Evolutionary conservation across 208 protist genomes (phyloP), one percentile per base, ranked within the genome.

Genomic region (Leptomonas pyrrhocoris): DNA sequence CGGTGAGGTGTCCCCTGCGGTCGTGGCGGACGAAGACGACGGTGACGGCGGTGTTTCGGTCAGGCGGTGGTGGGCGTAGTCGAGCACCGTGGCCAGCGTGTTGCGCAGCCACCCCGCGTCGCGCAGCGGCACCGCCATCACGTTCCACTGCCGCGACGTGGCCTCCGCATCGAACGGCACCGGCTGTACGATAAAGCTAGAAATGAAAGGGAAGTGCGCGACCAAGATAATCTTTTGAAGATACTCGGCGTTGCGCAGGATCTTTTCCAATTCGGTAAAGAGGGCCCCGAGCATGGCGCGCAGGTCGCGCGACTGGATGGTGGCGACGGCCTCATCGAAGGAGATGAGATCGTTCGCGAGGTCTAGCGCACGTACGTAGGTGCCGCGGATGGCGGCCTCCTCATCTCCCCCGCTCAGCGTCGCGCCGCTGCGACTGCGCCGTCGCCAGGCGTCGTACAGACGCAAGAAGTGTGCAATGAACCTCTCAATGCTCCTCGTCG

Each of bases 241-340:
- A 66, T 93, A 94, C 62, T 84, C 82, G 19, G 82, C 85, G 58
- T 96, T 96, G 28, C 91, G 84, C 49, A 96, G 59, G 30, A 94
- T 84, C 71, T 93, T 94, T 51, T 92, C 86, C 12, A 96, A 68
- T 74, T 94, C 86, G 19, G 74, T 72, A 73, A 94, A 91, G 45
- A 96, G 79, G 18, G 83, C 83, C n/a, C 66, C 73, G 15, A 96
- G 79, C 72, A 96, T 79, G 6, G 82, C 62, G 27, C 80, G 81
- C 50, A 96, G 70, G 30, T 89, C 86, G 6, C 68, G 78, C 1
- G 73, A 55, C 59, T 96, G 91, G 19, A 92, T 67, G 2, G 77
- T 80, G 25, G 85, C 88, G 8, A 88, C 72, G 11, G 88, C 86
- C 64, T 96, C 91, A n/a, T 93, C 91, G 28, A 73, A 67, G 0